phyloP scores from a whole-genome alignment of 1,284 basidiomycete genomes.

The Ganoderma sinense region DNA sequence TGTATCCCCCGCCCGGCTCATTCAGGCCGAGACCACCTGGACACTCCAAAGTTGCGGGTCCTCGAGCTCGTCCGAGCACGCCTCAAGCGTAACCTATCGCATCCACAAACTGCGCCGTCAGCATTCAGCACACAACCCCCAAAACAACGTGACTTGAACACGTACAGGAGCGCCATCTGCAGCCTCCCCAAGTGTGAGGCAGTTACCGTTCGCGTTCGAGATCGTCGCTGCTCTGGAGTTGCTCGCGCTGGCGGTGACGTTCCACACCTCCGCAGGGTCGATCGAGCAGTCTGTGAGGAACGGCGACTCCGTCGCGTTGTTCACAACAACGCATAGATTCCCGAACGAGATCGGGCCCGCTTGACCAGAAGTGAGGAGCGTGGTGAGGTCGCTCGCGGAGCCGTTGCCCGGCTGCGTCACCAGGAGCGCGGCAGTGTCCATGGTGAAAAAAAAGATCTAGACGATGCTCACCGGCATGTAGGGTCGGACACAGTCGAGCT shows the following conservation, averaged over 20 bases:
- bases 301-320: conserved; percentile 16
- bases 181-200: conserved; percentile 20
- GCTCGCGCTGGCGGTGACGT: neutral
- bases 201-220: conserved; percentile 27
- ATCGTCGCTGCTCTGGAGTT: conserved; percentile 18
- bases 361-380: too few relatives aligned
- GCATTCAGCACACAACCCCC: neutral
- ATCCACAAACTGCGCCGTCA: neutral
- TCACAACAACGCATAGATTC: too few relatives aligned
- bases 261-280: neutral
- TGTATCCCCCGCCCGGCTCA: neutral
- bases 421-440: too few relatives aligned
- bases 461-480: too few relatives aligned
- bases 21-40: neutral
- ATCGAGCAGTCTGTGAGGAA: conserved; percentile 16
- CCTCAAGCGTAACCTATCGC: too few relatives aligned
- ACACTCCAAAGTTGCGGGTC: neutral
- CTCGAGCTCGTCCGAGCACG: too few relatives aligned
- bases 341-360: too few relatives aligned
- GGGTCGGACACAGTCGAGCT: neutral
- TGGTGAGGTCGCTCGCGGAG: too few relatives aligned
- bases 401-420: too few relatives aligned
- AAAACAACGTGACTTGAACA: neutral
- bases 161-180: conserved; percentile 21
- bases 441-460: too few relatives aligned